phyloP scores from a whole-genome alignment of 441 rosid species.

The Euphorbia corollata region DNA sequence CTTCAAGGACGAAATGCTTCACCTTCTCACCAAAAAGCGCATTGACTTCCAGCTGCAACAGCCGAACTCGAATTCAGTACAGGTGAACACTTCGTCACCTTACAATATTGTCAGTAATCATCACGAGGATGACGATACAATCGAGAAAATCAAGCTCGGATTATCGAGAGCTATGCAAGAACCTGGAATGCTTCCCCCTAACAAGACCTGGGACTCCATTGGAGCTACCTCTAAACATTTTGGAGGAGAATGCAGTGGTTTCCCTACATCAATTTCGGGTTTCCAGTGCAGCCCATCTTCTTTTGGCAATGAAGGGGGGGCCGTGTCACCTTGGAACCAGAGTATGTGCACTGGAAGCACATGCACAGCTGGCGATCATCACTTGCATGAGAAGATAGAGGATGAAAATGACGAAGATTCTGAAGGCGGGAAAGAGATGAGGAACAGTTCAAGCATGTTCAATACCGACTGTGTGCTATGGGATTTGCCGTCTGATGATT shows the following conservation, averaged over 20 bases:
- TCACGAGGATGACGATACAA: conserved; percentile 41
- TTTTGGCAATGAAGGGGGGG: conserved; percentile 39
- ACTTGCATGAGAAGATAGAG: conserved; percentile 24
- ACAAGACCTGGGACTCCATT: conserved; percentile 39
- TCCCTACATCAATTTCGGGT: conserved; percentile 30
- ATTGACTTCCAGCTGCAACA: conserved; percentile 74
- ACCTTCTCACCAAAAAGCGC: conserved; percentile 85
- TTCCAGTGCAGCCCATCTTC: conserved; percentile 34
- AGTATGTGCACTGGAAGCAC: conserved; percentile 49
- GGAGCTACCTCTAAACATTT: conserved; percentile 28
- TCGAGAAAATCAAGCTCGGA: conserved; percentile 52
- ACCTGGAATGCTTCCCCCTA: conserved; percentile 33
- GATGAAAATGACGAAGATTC: conserved; percentile 38
- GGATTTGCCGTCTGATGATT: conserved; percentile 54
- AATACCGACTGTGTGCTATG: conserved; percentile 49
- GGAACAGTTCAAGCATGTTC: conserved; percentile 39
- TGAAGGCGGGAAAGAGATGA: conserved; percentile 34
- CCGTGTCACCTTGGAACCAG: conserved; percentile 51
- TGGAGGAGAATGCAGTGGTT: conserved; percentile 31
- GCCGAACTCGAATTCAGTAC: conserved; percentile 28
- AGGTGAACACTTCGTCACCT: conserved; percentile 32
- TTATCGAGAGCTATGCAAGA: conserved; percentile 58
- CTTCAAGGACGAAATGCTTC: conserved; percentile 96
- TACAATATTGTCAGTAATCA: conserved; percentile 25
- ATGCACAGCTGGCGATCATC: conserved; percentile 42